Evolutionary conservation across 2,329 filamentous ascomycete genomes (phyloP).

Genomic region (Microsporum audouinii): DNA sequence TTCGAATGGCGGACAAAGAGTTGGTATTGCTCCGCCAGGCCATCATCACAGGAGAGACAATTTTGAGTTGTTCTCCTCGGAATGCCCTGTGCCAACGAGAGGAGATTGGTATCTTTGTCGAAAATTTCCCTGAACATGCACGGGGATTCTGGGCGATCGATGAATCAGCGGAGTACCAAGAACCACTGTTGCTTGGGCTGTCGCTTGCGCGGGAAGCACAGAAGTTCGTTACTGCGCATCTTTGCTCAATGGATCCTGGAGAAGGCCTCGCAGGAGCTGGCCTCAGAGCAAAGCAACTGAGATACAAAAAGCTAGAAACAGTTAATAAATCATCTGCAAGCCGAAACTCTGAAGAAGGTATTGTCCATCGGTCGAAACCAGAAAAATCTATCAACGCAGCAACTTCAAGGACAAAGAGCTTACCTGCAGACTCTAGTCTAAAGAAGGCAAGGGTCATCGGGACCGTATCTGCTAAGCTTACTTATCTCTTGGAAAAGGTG

Average conservation of each 20-base stretch:
- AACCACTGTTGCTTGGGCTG: conserved; percentile 46
- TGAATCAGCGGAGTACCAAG: conserved; percentile 25
- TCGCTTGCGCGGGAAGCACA: conserved; percentile 47
- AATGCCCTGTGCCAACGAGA: conserved; percentile 56
- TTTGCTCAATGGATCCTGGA: conserved; percentile 27
- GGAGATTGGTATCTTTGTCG: conserved; percentile 64
- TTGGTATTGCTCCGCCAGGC: conserved; percentile 49
- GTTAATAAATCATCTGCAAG: not conserved
- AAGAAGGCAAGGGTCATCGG: conserved; percentile 55
- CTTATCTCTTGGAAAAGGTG: conserved; percentile 68
- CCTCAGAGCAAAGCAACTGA: conserved; percentile 25
- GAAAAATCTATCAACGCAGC: conserved; percentile 17
- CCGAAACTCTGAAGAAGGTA: not conserved
- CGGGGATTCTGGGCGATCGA: conserved; percentile 59
- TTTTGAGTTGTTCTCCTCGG: conserved; percentile 53
- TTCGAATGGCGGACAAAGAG: conserved; percentile 52
- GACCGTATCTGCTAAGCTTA: conserved; percentile 76
- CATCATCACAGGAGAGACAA: conserved; percentile 52
- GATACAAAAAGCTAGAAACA: conserved; percentile 9
- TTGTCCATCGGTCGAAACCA: conserved; percentile 20
- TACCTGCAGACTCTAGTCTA: conserved; percentile 41
- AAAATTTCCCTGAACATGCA: conserved; percentile 52
- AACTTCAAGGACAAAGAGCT: conserved; percentile 18
- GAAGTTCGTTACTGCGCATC: conserved; percentile 38
- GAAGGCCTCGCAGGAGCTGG: conserved; percentile 33